Evolutionary conservation across 768 basidiomycete species (phyloP), one percentile per base, ranked within the genome.

Genomic region (Cystofilobasidium bisporidii): DNA sequence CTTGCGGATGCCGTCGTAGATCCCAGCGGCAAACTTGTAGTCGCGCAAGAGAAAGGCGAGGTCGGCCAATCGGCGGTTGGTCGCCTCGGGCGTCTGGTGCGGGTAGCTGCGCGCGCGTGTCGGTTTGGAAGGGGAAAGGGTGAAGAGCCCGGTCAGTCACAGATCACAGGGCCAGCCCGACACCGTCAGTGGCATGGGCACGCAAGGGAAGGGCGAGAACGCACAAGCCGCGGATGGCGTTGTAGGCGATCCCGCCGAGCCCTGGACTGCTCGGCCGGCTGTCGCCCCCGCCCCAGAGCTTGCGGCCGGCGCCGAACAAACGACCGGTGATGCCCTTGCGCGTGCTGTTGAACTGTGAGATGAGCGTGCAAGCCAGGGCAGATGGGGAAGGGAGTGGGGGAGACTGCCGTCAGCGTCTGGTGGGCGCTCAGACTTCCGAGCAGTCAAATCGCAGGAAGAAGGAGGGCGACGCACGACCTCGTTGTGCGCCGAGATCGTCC

Each of bases 21-120:
- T 84, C 11, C 79, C 78, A 3, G 83, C 80, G 0, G 93, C 94
- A 38, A 93, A 81, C 72, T 89, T 91, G 75, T 85, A 85, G 77
- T 99, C 96, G 3, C 91, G 88, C 2, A 98, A 78, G 67, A 93
- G 84, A 24, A 96, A 96, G 12, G 91, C 86, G 78, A 98, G 93
- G 76, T 99, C 96, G 14, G 92, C 96, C 4, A 98, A 80, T n/a
- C 94, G 85, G 55, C 91, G 82, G 0, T 76, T 74, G 30, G 77
- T 72, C 0, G 76, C 73, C 53, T 77, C 77, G 14, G 74, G 73
- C 0, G 78, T 65, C 0, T 72, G 58, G 15, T 72, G 68, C 1
- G 75, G 76, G 65, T 79, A 79, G 71, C 78, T 79, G 61, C n/a
- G n/a, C n/a, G n/a, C n/a, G n/a, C n/a, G n/a, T n/a, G n/a, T n/a